These are phyloP conservation scores for Zygosaccharomyces bailii DNA, from an alignment of 805 yeast species.

Conservation along the genomic window DNA sequence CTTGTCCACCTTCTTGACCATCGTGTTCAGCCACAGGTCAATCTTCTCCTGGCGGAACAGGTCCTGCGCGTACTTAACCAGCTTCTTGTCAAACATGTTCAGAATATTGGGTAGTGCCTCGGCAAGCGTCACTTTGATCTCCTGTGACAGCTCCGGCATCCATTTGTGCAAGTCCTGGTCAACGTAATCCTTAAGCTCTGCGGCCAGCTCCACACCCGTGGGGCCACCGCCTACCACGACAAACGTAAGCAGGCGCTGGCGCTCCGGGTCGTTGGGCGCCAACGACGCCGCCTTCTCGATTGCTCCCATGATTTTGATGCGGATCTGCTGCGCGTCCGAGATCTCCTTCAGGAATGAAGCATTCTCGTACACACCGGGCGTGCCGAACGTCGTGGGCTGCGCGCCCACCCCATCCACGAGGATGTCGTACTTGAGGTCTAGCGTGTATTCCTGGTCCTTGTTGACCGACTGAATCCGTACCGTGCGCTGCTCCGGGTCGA, in stretches of 20 bases:
- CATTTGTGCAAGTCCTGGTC: conserved; percentile 85
- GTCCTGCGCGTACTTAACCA: conserved; percentile 75
- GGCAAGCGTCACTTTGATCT: conserved; percentile 77
- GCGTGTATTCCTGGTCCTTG: conserved; percentile 45
- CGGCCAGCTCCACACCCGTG: conserved; percentile 97
- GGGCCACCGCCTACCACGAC: conserved; percentile 99
- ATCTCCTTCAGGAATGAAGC: conserved; percentile 89
- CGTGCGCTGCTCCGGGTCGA: conserved; percentile 68
- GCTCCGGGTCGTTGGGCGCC: conserved; percentile 67
- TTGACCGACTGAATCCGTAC: conserved; percentile 58
- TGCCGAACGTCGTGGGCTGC: conserved; percentile 89
- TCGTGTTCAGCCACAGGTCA: conserved; percentile 74
- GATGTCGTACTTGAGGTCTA: conserved; percentile 66
- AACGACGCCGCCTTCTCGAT: conserved; percentile 84
- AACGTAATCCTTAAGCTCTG: conserved; percentile 90
- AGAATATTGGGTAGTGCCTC: conserved; percentile 91
- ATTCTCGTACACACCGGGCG: conserved; percentile 87
- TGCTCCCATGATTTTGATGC: conserved; percentile 78
- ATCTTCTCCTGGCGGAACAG: conserved; percentile 68
- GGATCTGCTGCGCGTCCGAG: conserved; percentile 78
- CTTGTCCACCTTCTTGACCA: conserved; percentile 81
- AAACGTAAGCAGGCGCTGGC: conserved; percentile 78
- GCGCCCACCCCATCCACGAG: conserved; percentile 94
- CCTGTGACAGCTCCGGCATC: conserved; percentile 82
- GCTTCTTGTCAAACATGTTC: conserved; percentile 64